Evolutionary conservation across 2,329 filamentous ascomycete species (phyloP).

Genomic region (Sphaerulina vaccinii): DNA sequence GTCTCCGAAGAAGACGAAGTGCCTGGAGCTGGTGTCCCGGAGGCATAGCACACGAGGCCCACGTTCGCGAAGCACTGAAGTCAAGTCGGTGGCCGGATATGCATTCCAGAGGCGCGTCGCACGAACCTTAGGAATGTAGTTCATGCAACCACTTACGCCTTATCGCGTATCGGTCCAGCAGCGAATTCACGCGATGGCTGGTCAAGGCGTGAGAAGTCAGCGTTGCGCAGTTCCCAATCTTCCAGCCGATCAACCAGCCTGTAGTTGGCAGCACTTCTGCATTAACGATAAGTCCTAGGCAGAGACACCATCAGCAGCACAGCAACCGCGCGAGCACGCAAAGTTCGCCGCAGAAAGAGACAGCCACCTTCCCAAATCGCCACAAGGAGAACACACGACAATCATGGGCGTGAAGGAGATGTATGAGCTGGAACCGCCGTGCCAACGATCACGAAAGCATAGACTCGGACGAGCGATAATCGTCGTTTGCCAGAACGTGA

Average conservation of each 20-base stretch:
- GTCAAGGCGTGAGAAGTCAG: constrained; percentile 1
- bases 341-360: not conserved
- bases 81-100: not conserved
- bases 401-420: constrained; percentile 5
- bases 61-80: not conserved
- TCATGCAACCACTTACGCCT: constrained; percentile 16
- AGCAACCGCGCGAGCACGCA: no score
- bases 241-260: constrained; percentile 4
- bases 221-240: not conserved
- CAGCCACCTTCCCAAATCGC: not conserved
- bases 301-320: not conserved
- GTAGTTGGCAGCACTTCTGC: not conserved
- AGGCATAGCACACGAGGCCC: no score
- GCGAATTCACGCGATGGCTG: constrained; percentile 15
- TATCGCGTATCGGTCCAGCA: constrained; percentile 6
- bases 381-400: not conserved
- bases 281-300: not conserved
- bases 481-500: constrained; percentile 28
- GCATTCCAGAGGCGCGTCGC: constrained; percentile 9
- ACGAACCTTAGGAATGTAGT: constrained; percentile 16
- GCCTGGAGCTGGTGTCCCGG: no score
- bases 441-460: not conserved
- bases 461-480: constrained; percentile 21
- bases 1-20: no score
- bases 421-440: not conserved